Base-by-base conservation (phyloP, 352 stramenopile species). In the Stephanocyclus meneghinianus region DNA sequence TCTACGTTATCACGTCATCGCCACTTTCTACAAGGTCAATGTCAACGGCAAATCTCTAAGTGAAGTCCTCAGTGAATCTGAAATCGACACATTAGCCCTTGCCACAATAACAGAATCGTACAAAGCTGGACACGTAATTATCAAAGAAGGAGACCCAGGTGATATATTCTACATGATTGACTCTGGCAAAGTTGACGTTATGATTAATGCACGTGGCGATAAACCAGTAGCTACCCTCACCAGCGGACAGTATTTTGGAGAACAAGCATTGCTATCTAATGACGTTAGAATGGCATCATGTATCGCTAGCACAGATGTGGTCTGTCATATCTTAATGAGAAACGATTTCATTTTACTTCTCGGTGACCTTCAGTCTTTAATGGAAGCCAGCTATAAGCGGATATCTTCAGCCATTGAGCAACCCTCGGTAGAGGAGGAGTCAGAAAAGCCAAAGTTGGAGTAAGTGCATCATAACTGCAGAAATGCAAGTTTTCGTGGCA, bases 341-440 rank as follows among this genome's bases (percentile, higher is more conserved):
- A 92, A 97, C 16, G 95, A 97, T 84, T 98, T 98, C 40, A 94
- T 97, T 55, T 91, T 97, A 77, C 93, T 96, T 16, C 79, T 98
- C 2, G 95, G 95, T 4, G 91, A 92, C 68, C 81, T 98, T 67
- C 83, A 89, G 37, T 77, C 78, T 16, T 76, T 90, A 40, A 56
- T 90, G 55, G 79, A 86, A 42, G 73, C 64, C 44, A 57, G 26
- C 8, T 51, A 78, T 35, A 62, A 71, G 6, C 48, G 48, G 29
- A 50, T 16, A 53, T 42, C 45, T 53, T 16, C 55, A n/a, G n/a
- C 45, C 45, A 21, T 16, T 21, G 37, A 69, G 48, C 55, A 62
- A 74, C 11, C 44, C 37, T 9, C 18, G 74, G 42, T 18, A 29
- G 50, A 48, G n/a, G 21, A 18, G 50, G 37, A 44, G 21, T 32